Evolutionary conservation across 2,329 filamentous ascomycete genomes (phyloP).

Genomic region (Thielaviopsis euricoi): DNA sequence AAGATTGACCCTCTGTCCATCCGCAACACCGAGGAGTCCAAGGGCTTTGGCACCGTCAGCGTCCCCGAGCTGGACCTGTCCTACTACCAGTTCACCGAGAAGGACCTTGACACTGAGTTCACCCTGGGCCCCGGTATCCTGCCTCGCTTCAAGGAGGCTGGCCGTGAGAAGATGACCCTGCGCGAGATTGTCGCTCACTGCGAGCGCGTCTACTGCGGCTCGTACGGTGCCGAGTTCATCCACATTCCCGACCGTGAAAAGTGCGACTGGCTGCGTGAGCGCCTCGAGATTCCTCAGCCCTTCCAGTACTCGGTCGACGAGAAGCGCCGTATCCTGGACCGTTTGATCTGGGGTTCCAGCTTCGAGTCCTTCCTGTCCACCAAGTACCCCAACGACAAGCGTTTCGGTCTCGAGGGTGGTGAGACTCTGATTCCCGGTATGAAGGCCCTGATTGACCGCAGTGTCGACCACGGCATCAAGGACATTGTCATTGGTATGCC

Average conservation of each 20-base stretch:
- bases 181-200: conserved; percentile 86
- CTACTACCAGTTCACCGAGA: conserved; percentile 89
- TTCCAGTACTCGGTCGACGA: conserved; percentile 98
- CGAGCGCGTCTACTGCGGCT: conserved; percentile 90
- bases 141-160: conserved; percentile 78
- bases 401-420: conserved; percentile 94
- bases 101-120: conserved; percentile 85
- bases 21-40: conserved; percentile 52
- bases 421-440: conserved; percentile 95
- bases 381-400: conserved; percentile 99
- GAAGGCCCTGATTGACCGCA: conserved; percentile 97
- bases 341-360: conserved; percentile 95
- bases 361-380: conserved; percentile 92
- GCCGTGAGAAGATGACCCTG: conserved; percentile 87
- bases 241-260: conserved; percentile 95
- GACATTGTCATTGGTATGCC: conserved; percentile 99
- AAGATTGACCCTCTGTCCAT: conserved; percentile 94
- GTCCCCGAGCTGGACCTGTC: conserved; percentile 87
- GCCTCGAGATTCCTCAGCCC: conserved; percentile 80
- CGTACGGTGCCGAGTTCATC: conserved; percentile 97
- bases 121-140: conserved; percentile 85
- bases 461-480: conserved; percentile 95
- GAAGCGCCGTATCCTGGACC: conserved; percentile 93
- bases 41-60: conserved; percentile 70
- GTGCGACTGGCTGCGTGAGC: conserved; percentile 95